Percentiles rank a stretch among this genome's conserved stretches.
phyloP scores from a whole-genome alignment of 768 basidiomycete species.

The Phylloporus rhodoxanthus region DNA sequence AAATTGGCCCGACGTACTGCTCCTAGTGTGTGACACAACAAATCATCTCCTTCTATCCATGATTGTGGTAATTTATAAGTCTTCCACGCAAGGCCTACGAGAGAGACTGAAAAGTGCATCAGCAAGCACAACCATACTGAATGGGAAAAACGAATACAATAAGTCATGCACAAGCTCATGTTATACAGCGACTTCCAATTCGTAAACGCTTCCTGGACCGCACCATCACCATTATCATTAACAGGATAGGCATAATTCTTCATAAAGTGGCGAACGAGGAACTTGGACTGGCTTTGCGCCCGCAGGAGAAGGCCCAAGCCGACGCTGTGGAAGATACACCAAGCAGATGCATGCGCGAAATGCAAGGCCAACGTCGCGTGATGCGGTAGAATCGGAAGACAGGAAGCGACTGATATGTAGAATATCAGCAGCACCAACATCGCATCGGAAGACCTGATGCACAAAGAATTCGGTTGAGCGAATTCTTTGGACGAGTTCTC shows the following conservation, averaged over 20 bases:
- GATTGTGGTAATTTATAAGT: slow-evolving; percentile 76
- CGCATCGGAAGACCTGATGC: slow-evolving; percentile 71
- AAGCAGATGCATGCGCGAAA: slow-evolving; percentile 75
- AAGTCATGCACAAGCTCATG: slow-evolving; percentile 90
- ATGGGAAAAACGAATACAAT: slow-evolving; percentile 47
- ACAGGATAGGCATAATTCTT: slow-evolving; percentile 89
- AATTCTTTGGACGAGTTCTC: slow-evolving; percentile 1
- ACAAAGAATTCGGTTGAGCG: slow-evolving; percentile 18
- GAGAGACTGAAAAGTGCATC: slow-evolving; percentile 55
- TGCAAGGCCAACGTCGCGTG: slow-evolving; percentile 55
- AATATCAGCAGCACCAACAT: slow-evolving; percentile 69
- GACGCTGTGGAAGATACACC: slow-evolving; percentile 85
- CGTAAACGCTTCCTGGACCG: slow-evolving; percentile 87
- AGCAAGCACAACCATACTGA: not conserved
- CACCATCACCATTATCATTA: slow-evolving; percentile 62
- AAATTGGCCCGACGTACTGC: slow-evolving; percentile 45
- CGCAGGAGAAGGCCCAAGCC: slow-evolving; percentile 80
- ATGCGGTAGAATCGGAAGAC: slow-evolving; percentile 55
- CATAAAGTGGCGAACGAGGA: slow-evolving; percentile 87
- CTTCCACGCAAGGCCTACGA: slow-evolving; percentile 81
- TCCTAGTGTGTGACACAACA: slow-evolving; percentile 86
- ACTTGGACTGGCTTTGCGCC: slow-evolving; percentile 82
- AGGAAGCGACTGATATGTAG: slow-evolving; percentile 56
- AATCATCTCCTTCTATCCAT: slow-evolving; percentile 84
- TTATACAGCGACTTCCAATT: slow-evolving; percentile 97